Evolutionary conservation across 768 basidiomycete species (phyloP), one percentile per base, ranked within the genome.

Genomic region (Lepiota venenata): DNA sequence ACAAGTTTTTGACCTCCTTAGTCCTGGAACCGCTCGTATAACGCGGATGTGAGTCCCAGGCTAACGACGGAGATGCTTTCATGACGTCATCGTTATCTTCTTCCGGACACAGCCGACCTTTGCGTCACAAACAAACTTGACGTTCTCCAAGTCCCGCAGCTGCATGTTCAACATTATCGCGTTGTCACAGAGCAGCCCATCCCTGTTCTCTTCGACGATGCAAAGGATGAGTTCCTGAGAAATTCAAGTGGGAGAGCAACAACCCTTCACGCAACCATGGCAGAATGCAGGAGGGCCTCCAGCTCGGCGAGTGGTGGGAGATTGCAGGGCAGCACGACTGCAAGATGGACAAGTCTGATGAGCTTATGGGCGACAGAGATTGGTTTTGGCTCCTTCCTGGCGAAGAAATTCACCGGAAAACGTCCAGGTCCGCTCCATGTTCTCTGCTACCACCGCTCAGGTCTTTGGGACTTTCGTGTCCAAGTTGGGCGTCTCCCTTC

Each of bases 271-370:
- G 81, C 82, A 25, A 96, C 96, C 0, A 91, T 92, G 0, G 68
- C 69, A 8, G 93, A 96, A 68, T 99, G 98, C 70, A 82, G 74
- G 59, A 72, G 71, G 82, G 32, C 97, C 97, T 4, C 96, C 97
- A 0, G 81, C 98, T 98, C 58, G 95, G 93, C 64, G 71, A 79
- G 22, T 98, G 96, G 96, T 96, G 85, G 81, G 65, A 69, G 43
- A 98, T 93, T 68, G 89, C 87, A 11, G 71, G 79, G 66, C 74
- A 82, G 53, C 80, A 92, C 68, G 71, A 80, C 5, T 85, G 90
- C 45, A 81, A 84, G 61, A 82, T 98, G 3, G 96, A 98, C 67
- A 96, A 98, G 66, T 98, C 92, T 62, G 91, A 92, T 56, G 78
- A 79, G 3, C 76, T 96, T n/a, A 64, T 81, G 32, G 75, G 78